These are phyloP conservation scores for Lizonia empirigonia DNA, from an alignment of 2,329 filamentous ascomycete genomes.

Conservation along the genomic window DNA sequence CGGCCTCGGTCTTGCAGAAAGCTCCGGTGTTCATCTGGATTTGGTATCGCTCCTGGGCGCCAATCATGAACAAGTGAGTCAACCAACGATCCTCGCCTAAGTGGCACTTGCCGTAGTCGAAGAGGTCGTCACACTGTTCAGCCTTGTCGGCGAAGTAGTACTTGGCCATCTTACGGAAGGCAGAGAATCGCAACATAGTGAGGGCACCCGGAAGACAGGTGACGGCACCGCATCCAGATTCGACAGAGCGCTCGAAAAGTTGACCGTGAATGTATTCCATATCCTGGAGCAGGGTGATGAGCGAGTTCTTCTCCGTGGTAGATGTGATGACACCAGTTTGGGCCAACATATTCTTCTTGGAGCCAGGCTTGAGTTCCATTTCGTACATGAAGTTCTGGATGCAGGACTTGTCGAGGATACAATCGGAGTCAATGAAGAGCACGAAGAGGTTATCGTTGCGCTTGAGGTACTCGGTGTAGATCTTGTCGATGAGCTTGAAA, in stretches of 20 bases:
- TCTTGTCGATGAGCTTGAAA: conserved; percentile 89
- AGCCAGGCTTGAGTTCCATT: conserved; percentile 95
- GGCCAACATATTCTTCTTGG: conserved; percentile 88
- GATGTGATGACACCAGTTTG: conserved; percentile 98
- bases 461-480: conserved; percentile 86
- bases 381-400: conserved; percentile 98
- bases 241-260: conserved; percentile 91
- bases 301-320: conserved; percentile 83
- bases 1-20: conserved; percentile 97
- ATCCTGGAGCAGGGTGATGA: conserved; percentile 92
- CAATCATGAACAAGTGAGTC: conserved; percentile 98
- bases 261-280: conserved; percentile 99
- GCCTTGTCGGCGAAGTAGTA: conserved; percentile 98
- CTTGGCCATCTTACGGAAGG: conserved; percentile 94
- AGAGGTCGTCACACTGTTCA: conserved; percentile 92
- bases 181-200: conserved; percentile 93
- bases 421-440: conserved; percentile 96
- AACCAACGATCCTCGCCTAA: conserved; percentile 95
- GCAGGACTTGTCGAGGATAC: conserved; percentile 87
- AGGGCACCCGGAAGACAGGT: conserved; percentile 95
- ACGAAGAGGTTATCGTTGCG: conserved; percentile 92
- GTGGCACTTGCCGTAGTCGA: conserved; percentile 95
- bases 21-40: conserved; percentile 98
- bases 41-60: conserved; percentile 88
- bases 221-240: conserved; percentile 91